Percentiles rank a stretch among this genome's conserved stretches.
Conservation (phyloP, 2,329 filamentous ascomycete species). For the Onygena corvina region DNA sequence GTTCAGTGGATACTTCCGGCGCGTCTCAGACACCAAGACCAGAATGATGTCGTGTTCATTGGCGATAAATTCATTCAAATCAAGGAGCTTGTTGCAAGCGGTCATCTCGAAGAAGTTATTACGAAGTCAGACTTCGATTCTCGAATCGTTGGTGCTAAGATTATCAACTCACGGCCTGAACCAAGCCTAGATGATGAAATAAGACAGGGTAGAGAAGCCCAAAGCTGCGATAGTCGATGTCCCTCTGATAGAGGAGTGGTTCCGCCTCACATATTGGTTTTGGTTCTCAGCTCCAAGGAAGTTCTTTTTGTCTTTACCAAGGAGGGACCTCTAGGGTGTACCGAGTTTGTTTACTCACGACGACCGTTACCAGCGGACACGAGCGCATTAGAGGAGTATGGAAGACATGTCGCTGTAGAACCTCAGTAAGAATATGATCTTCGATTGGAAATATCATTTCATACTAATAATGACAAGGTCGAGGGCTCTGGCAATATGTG, state of each 20-base stretch:
- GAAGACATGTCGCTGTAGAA: conserved; percentile 63
- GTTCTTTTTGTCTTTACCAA: conserved; percentile 64
- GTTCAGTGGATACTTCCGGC: conserved; percentile 67
- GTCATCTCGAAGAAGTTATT: conserved; percentile 62
- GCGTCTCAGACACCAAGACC: conserved; percentile 54
- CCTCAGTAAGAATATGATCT: conserved; percentile 46
- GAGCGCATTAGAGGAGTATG: conserved; percentile 43
- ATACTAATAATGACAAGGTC: conserved; percentile 27
- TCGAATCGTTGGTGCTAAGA: conserved; percentile 64
- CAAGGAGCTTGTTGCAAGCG: conserved; percentile 56
- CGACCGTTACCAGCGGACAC: conserved; percentile 48
- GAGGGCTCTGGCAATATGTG: conserved; percentile 54
- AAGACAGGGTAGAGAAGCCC: conserved; percentile 16
- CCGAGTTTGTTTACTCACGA: conserved; percentile 50
- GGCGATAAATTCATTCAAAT: conserved; percentile 73
- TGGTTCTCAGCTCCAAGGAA: conserved; percentile 62
- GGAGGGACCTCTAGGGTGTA: conserved; percentile 32
- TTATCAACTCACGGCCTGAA: conserved; percentile 51
- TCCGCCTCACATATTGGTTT: conserved; percentile 68
- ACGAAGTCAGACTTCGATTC: conserved; percentile 66
- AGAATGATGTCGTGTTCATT: conserved; percentile 78
- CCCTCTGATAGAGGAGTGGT: conserved; percentile 24
- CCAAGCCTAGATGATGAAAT: conserved; percentile 26
- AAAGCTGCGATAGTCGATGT: background rate
- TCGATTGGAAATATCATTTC: background rate